Conservation (phyloP, 2,329 filamentous ascomycete species). For the Aspergillus phoenicis region DNA sequence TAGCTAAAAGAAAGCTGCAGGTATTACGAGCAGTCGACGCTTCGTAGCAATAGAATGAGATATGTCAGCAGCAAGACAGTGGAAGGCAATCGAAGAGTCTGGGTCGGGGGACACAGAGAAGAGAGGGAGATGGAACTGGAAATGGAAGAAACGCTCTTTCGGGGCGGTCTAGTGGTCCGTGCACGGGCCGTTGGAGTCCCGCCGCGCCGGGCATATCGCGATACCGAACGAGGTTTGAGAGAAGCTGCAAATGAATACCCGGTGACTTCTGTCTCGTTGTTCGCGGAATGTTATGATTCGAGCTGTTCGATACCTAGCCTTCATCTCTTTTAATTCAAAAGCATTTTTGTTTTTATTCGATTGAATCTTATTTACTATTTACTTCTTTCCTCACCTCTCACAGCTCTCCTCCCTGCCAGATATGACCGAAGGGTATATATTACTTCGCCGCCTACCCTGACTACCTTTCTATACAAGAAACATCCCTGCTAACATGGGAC, state of each 20-base stretch:
- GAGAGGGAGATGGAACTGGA: not conserved
- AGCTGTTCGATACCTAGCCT: not conserved
- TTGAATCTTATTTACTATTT: not conserved
- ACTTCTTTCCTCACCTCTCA: not conserved
- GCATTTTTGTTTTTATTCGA: not conserved
- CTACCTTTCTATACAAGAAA: not conserved
- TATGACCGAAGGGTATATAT: conserved; percentile 23
- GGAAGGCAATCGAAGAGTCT: not conserved
- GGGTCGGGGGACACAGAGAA: not conserved
- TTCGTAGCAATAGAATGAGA: not conserved
- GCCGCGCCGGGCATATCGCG: conserved; percentile 13
- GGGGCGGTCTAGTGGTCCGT: conserved; percentile 30
- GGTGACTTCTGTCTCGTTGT: not conserved
- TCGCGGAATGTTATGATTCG: not conserved
- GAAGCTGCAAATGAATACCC: not conserved
- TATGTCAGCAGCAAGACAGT: not conserved
- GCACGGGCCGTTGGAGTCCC: conserved; percentile 23
- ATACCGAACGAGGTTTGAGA: conserved; percentile 14
- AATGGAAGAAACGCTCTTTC: not conserved
- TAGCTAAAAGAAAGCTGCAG: not conserved
- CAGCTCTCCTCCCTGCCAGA: not conserved
- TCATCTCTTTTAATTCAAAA: not conserved
- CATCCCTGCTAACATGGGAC: not conserved
- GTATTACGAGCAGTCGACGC: not conserved
- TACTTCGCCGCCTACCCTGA: not conserved